phyloP scores from a whole-genome alignment of 768 basidiomycete species.

The Tulasnella sp. region DNA sequence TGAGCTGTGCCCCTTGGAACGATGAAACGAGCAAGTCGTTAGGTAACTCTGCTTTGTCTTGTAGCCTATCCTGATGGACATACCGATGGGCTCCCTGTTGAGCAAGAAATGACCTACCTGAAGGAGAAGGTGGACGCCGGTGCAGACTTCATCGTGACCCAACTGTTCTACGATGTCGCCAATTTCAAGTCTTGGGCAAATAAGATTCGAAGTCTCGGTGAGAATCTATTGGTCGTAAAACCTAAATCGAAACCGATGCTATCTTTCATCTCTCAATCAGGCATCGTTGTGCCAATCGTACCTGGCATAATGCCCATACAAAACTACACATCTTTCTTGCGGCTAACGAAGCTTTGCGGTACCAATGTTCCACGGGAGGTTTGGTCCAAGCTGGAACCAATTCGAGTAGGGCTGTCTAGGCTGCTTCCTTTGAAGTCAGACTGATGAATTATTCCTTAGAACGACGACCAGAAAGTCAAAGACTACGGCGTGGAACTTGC shows the following conservation, averaged over 20 bases:
- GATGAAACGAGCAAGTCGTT: not conserved
- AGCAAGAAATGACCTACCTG: slow-evolving; percentile 54
- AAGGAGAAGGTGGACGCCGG: slow-evolving; percentile 88
- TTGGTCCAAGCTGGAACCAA: slow-evolving; percentile 53
- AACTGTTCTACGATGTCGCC: slow-evolving; percentile 94
- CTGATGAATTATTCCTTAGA: slow-evolving; percentile 34
- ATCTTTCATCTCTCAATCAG: slow-evolving; percentile 33
- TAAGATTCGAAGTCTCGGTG: slow-evolving; percentile 63
- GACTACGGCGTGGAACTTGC: slow-evolving; percentile 86
- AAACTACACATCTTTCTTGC: slow-evolving; percentile 85
- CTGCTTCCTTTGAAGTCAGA: not conserved
- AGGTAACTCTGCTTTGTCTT: not conserved
- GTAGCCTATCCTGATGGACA: slow-evolving; percentile 88
- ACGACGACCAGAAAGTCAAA: slow-evolving; percentile 89
- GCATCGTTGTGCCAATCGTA: slow-evolving; percentile 81
- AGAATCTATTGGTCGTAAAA: slow-evolving; percentile 19
- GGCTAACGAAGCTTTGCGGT: slow-evolving; percentile 82
- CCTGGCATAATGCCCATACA: slow-evolving; percentile 98
- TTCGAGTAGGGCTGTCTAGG: slow-evolving; percentile 44
- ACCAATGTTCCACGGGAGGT: slow-evolving; percentile 60
- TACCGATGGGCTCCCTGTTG: slow-evolving; percentile 44
- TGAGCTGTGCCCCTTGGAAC: slow-evolving; percentile 24
- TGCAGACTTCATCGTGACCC: slow-evolving; percentile 91
- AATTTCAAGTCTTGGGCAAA: slow-evolving; percentile 70
- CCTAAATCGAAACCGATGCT: not conserved